Conservation (phyloP, 1,284 basidiomycete genomes). For the Papiliotrema nemorosa region DNA sequence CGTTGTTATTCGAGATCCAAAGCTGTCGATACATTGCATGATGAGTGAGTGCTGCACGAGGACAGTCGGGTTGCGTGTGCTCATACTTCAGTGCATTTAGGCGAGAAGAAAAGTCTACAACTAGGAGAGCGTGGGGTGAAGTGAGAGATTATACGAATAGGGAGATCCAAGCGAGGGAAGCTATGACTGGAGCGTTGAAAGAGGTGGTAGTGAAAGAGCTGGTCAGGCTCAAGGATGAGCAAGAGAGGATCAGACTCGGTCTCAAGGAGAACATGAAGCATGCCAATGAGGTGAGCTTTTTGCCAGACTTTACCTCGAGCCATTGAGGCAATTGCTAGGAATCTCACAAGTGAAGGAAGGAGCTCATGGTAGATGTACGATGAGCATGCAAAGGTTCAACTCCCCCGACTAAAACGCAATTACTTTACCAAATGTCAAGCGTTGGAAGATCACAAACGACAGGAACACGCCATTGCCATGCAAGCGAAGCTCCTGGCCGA, state of each 20-base stretch:
- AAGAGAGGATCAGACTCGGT: constrained; percentile 80
- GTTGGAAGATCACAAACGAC: constrained; percentile 57
- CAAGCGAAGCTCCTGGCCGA: constrained; percentile 47
- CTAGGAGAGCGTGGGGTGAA: constrained; percentile 71
- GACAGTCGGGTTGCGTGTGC: too few species aligned
- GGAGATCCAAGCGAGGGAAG: constrained; percentile 78
- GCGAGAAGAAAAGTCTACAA: constrained; percentile 52
- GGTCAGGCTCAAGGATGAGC: constrained; percentile 68
- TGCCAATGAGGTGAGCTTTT: constrained; percentile 52
- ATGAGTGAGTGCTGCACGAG: too few species aligned
- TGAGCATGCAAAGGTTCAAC: constrained; percentile 68
- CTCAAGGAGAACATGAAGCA: constrained; percentile 83
- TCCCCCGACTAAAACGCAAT: constrained; percentile 70
- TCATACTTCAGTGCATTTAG: not conserved
- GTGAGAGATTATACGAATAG: constrained; percentile 74
- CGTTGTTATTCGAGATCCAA: constrained; percentile 67
- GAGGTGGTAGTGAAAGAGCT: constrained; percentile 69
- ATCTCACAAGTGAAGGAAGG: too few species aligned
- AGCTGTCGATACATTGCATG: constrained; percentile 56
- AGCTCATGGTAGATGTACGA: constrained; percentile 63
- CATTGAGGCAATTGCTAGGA: too few species aligned
- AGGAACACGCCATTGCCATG: constrained; percentile 45
- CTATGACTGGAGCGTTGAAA: constrained; percentile 67
- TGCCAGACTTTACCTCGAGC: not conserved
- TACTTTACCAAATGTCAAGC: constrained; percentile 79